phyloP scores from a whole-genome alignment of 495 filamentous ascomycete genomes.

The Echria macrotheca region DNA sequence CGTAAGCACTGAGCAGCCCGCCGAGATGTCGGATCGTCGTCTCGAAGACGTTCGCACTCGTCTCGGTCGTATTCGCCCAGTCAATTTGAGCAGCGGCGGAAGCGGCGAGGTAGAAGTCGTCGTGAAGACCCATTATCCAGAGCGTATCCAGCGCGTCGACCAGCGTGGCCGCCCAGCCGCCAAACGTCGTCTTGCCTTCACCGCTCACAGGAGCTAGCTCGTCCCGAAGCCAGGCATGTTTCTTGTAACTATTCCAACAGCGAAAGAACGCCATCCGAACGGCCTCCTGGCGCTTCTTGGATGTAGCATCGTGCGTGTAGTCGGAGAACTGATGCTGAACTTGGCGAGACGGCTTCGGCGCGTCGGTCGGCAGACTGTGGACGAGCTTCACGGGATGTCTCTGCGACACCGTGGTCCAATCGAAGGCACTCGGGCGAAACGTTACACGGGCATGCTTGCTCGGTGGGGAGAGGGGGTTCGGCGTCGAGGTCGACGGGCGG shows the following conservation, averaged over 20 bases:
- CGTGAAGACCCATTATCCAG: conserved; percentile 80
- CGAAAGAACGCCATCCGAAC: conserved; percentile 65
- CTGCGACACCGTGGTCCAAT: conserved; percentile 58
- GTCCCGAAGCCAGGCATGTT: conserved; percentile 70
- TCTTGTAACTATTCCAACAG: conserved; percentile 71
- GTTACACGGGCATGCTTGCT: neutral
- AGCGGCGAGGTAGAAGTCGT: conserved; percentile 76
- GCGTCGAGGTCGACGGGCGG: neutral
- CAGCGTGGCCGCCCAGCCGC: conserved; percentile 79
- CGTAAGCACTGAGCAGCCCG: conserved; percentile 69
- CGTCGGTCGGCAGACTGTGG: conserved; percentile 58
- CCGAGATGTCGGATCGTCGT: conserved; percentile 71
- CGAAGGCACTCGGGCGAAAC: conserved; percentile 26
- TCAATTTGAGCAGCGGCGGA: conserved; percentile 59
- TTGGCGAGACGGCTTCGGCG: conserved; percentile 52
- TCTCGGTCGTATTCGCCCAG: conserved; percentile 52
- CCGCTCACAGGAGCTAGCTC: conserved; percentile 55
- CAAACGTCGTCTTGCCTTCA: conserved; percentile 22
- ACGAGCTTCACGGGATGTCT: conserved; percentile 55
- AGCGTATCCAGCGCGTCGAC: conserved; percentile 83
- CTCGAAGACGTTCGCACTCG: conserved; percentile 63
- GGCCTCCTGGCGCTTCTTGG: conserved; percentile 39
- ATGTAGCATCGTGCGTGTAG: conserved; percentile 51
- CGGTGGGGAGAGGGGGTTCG: neutral
- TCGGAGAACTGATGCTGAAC: conserved; percentile 59